Base-by-base conservation (phyloP, 1,284 basidiomycete species). In the Lignosus rhinocerotis region DNA sequence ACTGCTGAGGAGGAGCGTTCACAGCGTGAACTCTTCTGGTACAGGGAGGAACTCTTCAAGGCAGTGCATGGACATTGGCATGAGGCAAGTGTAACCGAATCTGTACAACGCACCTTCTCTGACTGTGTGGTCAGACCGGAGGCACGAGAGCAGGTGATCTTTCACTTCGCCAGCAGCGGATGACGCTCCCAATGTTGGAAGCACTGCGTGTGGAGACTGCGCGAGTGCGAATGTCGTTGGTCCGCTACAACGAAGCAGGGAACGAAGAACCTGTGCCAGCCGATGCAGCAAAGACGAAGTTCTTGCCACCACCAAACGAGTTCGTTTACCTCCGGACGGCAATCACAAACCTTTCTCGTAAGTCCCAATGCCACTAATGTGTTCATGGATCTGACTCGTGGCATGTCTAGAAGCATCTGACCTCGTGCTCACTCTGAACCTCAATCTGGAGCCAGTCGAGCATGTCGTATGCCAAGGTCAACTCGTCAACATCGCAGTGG, bases 11-110 rank as follows among this genome's bases (percentile, higher is more conserved):
- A 93, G 66, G 81, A 88, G 60, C 78, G 76, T 39, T 70, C 78
- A 9, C 87, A 91, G 66, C 80, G 87, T 36, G 88, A 93, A 67
- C 72, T 95, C 14, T 98, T 98, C 76, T 98, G 96, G 96, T 96
- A 95, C 70, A 82, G 95, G 32, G 92, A 98, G 70, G 85, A 88
- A 62, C 75, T 98, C 11, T 83, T 97, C 66, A 82, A 83, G 43
- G 75, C 77, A 44, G 72, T 97, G 6, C 77, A 75, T 17, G 89
- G 88, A 9, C 78, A 76, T 12, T 98, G 96, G 96, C 84, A 81
- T 67, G 94, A 98, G 82, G 93, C 92, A 59, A 61, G 80, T 56
- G 42, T 30, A 32, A 16, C 9, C 38, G 11, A 30, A 33, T 42
- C 52, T 7, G 39, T 17, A 43, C 4, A 8, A 14, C 19, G 19